Evolutionary conservation across 2,329 filamentous ascomycete genomes (phyloP), one percentile per base, ranked within the genome.

Genomic region (Reticulascus tulasneorum): DNA sequence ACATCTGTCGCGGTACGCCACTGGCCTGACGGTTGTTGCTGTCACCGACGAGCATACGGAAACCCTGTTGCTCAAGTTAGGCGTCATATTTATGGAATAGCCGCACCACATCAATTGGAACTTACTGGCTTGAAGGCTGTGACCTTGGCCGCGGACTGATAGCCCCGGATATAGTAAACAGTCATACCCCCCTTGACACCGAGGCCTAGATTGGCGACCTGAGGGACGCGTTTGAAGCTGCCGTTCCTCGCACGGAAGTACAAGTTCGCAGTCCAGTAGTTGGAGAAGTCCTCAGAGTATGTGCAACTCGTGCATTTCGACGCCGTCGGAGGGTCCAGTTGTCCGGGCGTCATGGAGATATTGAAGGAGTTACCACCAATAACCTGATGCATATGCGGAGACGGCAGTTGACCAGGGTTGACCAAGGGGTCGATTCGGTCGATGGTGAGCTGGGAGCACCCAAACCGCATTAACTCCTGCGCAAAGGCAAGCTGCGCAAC

Each of bases 201-300:
- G n/a, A n/a, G n/a, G n/a, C n/a, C n/a, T n/a, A n/a, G n/a, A n/a
- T n/a, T n/a, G 12, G 72, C 72, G 32, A 63, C 56, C 32, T 55
- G 59, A 2, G 50, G 34, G 6, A 65, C 58, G 9, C 54, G 46
- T 48, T 61, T 55, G 23, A 82, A 78, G 36, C 63, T 72, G 11
- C 78, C 77, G 50, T 80, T 72, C 28, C 67, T 50, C 29, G 70
- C 66, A 40, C 72, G 57, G 37, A 63, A 64, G 46, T 57, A 61
- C 2, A 85, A 59, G 43, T 67, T 65, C 0, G 82, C 80, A n/a
- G 75, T 75, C 81, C 82, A 85, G 60, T 86, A 85, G 50, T 77
- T 82, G 35, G 73, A 81, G 40, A 74, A 61, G 54, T 84, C 80
- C 44, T 75, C 62, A 18, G 67, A 64, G 37, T 80, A 77, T 22